These are phyloP conservation scores for Hortiboletus rubellus DNA, from an alignment of 1,284 basidiomycete genomes.

Conservation along the genomic window DNA sequence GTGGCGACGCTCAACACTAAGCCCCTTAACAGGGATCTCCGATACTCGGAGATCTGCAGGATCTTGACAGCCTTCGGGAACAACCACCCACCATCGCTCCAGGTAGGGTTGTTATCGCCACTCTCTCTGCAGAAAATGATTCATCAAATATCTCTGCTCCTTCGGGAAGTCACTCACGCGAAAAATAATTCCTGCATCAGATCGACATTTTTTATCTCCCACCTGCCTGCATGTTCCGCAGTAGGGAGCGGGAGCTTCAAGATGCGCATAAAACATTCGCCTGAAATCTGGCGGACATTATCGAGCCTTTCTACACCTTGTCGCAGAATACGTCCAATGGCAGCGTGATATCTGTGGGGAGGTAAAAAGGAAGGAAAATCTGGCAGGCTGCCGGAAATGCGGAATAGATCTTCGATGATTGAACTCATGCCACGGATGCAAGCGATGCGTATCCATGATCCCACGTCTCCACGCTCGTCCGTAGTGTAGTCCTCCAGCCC, in stretches of 20 bases:
- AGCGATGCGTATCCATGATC: constrained; percentile 91
- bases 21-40: constrained; percentile 65
- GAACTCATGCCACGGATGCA: constrained; percentile 64
- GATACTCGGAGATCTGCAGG: constrained; percentile 63
- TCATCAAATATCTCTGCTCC: not conserved
- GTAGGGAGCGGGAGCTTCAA: constrained; percentile 48
- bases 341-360: constrained; percentile 54
- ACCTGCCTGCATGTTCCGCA: constrained; percentile 41
- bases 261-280: constrained; percentile 56
- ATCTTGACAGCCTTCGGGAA: constrained; percentile 72
- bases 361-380: constrained; percentile 60
- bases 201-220: constrained; percentile 49
- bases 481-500: constrained; percentile 89
- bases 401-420: constrained; percentile 49
- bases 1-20: constrained; percentile 77
- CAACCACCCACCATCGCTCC: constrained; percentile 70
- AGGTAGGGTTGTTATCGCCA: constrained; percentile 44
- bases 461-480: constrained; percentile 96
- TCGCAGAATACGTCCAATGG: constrained; percentile 73
- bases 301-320: constrained; percentile 92
- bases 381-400: constrained; percentile 40
- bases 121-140: constrained; percentile 26
- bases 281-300: constrained; percentile 82
- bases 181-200: constrained; percentile 55
- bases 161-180: constrained; percentile 42